Percentiles rank a stretch among this genome's conserved stretches.
Conservation (phyloP, 1,284 basidiomycete genomes). For the Ceratobasidium papillatum region DNA sequence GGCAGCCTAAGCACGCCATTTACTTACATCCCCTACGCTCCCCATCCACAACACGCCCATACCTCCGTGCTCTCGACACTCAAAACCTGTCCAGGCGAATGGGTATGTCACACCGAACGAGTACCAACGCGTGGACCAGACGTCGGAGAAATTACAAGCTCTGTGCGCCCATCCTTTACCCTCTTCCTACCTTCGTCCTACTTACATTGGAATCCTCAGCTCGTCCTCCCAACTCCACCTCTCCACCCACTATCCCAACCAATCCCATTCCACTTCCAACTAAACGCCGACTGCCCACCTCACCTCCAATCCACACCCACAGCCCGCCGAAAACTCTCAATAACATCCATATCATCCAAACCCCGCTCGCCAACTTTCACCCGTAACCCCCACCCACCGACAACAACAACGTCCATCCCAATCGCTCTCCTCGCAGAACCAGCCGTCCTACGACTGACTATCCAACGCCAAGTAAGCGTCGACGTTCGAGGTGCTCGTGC, state of each 20-base stretch:
- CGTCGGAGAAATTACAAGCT: slow-evolving; percentile 39
- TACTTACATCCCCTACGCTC: slow-evolving; percentile 41
- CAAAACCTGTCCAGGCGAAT: slow-evolving; percentile 44
- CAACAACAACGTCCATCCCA: slow-evolving; percentile 20
- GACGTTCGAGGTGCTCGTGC: slow-evolving; percentile 42
- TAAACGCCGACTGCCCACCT: slow-evolving; percentile 39
- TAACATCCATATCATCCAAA: slow-evolving; percentile 25
- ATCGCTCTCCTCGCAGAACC: slow-evolving; percentile 35
- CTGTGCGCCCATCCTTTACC: slow-evolving; percentile 22
- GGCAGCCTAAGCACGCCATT: slow-evolving; percentile 42
- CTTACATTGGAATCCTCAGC: slow-evolving; percentile 18
- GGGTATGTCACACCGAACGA: slow-evolving; percentile 40
- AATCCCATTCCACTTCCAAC: slow-evolving; percentile 45
- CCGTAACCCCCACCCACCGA: neutral
- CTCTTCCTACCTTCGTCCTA: neutral
- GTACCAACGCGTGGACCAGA: slow-evolving; percentile 40
- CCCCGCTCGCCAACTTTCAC: slow-evolving; percentile 7
- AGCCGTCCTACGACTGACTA: slow-evolving; percentile 39
- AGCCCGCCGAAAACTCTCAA: slow-evolving; percentile 5
- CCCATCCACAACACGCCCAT: slow-evolving; percentile 39
- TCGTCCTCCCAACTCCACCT: slow-evolving; percentile 43
- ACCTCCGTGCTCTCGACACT: slow-evolving; percentile 43
- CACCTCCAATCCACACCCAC: neutral
- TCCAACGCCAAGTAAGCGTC: slow-evolving; percentile 44
- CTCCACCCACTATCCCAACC: slow-evolving; percentile 43